These are phyloP conservation scores for Maudiozyma humilis DNA, from an alignment of 1,139 yeast species.

Conservation along the genomic window DNA sequence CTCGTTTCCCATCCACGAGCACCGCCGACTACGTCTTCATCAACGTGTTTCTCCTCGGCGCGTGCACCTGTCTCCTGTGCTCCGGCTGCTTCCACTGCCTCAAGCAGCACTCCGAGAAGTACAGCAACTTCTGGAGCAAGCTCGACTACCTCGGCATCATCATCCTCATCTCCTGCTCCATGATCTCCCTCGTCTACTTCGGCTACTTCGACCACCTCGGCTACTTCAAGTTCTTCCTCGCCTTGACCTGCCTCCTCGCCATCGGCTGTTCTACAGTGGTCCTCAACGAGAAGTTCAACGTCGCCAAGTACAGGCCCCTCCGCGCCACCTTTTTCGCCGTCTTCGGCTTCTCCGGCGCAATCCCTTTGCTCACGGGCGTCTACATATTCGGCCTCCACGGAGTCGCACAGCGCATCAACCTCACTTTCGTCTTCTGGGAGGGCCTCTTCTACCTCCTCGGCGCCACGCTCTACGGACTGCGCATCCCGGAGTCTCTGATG, in stretches of 20 bases:
- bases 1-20: constrained; percentile 41
- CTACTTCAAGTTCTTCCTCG: constrained; percentile 40
- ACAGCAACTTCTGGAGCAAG: constrained; percentile 57
- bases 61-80: constrained; percentile 54
- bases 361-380: constrained; percentile 60
- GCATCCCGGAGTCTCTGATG: constrained; percentile 66
- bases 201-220: constrained; percentile 49
- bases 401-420: constrained; percentile 45
- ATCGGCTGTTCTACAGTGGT: constrained; percentile 56
- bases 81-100: constrained; percentile 73
- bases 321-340: constrained; percentile 71
- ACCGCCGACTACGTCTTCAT: constrained; percentile 40
- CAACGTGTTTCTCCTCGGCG: constrained; percentile 43
- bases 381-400: constrained; percentile 38
- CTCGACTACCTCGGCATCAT: constrained; percentile 86
- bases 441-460: constrained; percentile 69
- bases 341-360: constrained; percentile 70
- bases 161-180: constrained; percentile 65
- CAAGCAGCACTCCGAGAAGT: constrained; percentile 60
- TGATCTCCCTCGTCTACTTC: constrained; percentile 62
- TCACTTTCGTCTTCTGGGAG: constrained; percentile 55
- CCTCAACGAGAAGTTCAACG: constrained; percentile 55
- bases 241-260: constrained; percentile 50
- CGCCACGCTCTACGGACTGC: constrained; percentile 66
- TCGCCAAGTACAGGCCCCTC: constrained; percentile 61